Evolutionary conservation across 306 rosid species (phyloP).

Genomic region (Vachellia collinsii): DNA sequence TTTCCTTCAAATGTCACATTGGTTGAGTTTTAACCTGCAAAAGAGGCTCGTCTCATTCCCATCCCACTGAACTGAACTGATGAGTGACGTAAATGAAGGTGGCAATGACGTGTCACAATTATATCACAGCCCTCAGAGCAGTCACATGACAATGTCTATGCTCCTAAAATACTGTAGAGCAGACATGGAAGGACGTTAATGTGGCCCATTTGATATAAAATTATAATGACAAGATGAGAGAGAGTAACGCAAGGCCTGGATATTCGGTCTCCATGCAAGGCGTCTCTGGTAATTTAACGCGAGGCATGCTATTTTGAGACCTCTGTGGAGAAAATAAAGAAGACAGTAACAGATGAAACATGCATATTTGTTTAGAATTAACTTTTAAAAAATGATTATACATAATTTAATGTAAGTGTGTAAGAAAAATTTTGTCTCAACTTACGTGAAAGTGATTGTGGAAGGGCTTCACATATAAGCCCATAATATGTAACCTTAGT

Average conservation of each 20-base stretch:
- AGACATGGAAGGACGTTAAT: not conserved
- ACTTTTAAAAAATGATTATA: no score
- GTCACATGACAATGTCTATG: not conserved
- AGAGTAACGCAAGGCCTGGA: constrained; percentile 25
- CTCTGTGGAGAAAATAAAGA: constrained; percentile 5
- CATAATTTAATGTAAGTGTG: no score
- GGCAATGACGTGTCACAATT: not conserved
- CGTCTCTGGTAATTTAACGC: constrained; percentile 35
- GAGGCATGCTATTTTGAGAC: not conserved
- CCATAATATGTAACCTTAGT: not conserved
- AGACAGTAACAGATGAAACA: not conserved
- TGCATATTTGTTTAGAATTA: no score
- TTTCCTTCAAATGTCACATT: not conserved
- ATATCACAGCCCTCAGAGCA: not conserved
- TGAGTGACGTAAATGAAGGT: not conserved
- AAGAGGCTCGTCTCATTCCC: no score
- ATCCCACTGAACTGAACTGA: no score
- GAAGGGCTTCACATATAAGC: no score
- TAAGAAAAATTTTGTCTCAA: no score
- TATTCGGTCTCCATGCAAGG: constrained; percentile 66
- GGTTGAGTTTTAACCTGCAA: not conserved
- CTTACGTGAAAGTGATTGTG: no score
- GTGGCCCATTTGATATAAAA: not conserved
- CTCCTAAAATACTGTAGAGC: not conserved
- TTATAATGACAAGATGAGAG: not conserved